These are phyloP conservation scores for Aspergillus caelatus DNA, from an alignment of 2,329 filamentous ascomycete species.

Conservation along the genomic window DNA sequence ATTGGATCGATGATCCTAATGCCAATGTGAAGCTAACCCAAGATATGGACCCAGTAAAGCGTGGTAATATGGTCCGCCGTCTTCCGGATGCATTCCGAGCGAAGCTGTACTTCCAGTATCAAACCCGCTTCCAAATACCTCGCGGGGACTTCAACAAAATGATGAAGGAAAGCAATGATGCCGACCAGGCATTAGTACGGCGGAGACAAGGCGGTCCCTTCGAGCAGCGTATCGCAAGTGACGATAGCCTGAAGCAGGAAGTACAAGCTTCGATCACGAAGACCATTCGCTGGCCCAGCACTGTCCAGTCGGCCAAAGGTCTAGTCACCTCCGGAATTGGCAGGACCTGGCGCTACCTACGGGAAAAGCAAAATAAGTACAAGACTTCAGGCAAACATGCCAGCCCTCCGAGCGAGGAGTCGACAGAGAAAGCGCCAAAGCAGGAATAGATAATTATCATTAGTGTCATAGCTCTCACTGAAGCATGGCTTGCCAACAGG, in stretches of 20 bases:
- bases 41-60: constrained; percentile 88
- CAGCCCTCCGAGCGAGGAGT: constrained; percentile 19
- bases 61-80: constrained; percentile 94
- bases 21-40: constrained; percentile 73
- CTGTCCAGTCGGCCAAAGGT: constrained; percentile 83
- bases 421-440: constrained; percentile 23
- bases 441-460: constrained; percentile 19
- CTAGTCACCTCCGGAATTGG: constrained; percentile 74
- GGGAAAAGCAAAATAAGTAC: constrained; percentile 77
- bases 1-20: constrained; percentile 66
- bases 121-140: constrained; percentile 85
- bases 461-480: constrained; percentile 11
- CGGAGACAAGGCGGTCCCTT: constrained; percentile 80
- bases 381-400: constrained; percentile 38
- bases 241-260: constrained; percentile 68
- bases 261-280: constrained; percentile 78
- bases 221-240: constrained; percentile 78
- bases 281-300: constrained; percentile 91
- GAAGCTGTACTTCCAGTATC: constrained; percentile 92
- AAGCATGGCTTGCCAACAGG: constrained; percentile 14
- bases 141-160: constrained; percentile 81
- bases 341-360: constrained; percentile 73
- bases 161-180: constrained; percentile 74
- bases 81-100: constrained; percentile 84
- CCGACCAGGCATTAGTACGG: constrained; percentile 66